Percentiles rank a stretch among this genome's conserved stretches.
phyloP scores from a whole-genome alignment of 768 basidiomycete genomes.

The Lactarius hengduanensis region DNA sequence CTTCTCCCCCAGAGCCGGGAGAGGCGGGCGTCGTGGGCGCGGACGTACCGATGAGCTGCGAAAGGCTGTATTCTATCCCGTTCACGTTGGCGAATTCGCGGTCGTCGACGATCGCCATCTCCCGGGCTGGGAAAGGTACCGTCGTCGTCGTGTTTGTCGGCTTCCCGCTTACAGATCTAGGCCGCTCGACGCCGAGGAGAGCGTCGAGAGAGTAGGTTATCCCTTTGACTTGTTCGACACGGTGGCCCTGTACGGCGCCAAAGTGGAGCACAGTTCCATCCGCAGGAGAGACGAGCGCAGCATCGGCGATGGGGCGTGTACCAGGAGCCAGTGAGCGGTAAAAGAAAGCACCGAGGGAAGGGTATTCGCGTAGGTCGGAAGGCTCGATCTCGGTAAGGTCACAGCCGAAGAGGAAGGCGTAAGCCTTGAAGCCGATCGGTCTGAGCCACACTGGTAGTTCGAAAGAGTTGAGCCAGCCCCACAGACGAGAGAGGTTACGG shows the following conservation, averaged over 20 bases:
- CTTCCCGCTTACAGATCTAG: constrained; percentile 40
- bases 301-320: constrained; percentile 64
- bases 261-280: constrained; percentile 93
- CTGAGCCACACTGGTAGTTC: constrained; percentile 94
- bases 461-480: constrained; percentile 94
- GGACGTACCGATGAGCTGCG: constrained; percentile 72
- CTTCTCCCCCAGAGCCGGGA: constrained; percentile 31
- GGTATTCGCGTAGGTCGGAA: constrained; percentile 73
- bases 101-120: constrained; percentile 72
- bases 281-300: constrained; percentile 79
- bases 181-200: constrained; percentile 73
- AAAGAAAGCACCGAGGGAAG: constrained; percentile 93
- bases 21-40: constrained; percentile 40
- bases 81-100: constrained; percentile 94
- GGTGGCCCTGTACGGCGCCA: constrained; percentile 72
- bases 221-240: constrained; percentile 96
- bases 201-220: constrained; percentile 96
- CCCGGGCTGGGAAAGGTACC: constrained; percentile 42
- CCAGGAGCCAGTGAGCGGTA: constrained; percentile 85
- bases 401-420: constrained; percentile 88
- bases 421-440: constrained; percentile 84
- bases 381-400: constrained; percentile 89
- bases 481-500: constrained; percentile 91
- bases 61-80: constrained; percentile 94
- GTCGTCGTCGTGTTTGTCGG: constrained; percentile 31